These are phyloP conservation scores for Noccaea caerulescens DNA, from an alignment of 345 rosid genomes.

Conservation along the genomic window DNA sequence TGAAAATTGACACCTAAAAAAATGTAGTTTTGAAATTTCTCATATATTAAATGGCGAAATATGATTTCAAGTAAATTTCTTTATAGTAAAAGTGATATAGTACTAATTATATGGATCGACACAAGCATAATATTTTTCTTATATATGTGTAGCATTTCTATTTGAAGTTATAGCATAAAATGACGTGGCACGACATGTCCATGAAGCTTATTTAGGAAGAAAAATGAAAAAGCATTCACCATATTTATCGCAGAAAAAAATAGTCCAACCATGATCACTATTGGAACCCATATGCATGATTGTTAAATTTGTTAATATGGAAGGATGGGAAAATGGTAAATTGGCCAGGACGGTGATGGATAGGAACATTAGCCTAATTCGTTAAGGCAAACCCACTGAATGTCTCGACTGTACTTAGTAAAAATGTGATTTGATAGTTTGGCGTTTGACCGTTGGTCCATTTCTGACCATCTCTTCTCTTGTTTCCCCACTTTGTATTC, in stretches of 20 bases:
- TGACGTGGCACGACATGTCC: background rate
- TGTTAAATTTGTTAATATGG: background rate
- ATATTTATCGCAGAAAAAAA: constrained; percentile 20
- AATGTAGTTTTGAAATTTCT: too few species aligned
- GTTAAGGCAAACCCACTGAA: constrained; percentile 37
- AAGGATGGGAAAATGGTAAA: constrained; percentile 23
- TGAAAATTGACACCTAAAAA: too few species aligned
- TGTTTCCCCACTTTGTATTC: constrained; percentile 13
- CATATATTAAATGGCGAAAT: too few species aligned
- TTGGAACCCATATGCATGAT: constrained; percentile 10
- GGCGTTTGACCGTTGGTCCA: constrained; percentile 41
- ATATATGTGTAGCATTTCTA: background rate
- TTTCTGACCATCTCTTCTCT: constrained; percentile 36
- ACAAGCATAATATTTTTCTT: background rate
- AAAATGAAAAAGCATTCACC: background rate
- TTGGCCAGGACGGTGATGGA: constrained; percentile 31
- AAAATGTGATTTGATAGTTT: constrained; percentile 46
- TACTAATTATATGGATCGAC: background rate
- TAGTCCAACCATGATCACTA: constrained; percentile 25
- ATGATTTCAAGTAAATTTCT: background rate
- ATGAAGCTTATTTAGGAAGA: background rate
- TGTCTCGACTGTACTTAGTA: constrained; percentile 31
- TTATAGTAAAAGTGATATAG: background rate
- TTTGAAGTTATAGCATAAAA: background rate
- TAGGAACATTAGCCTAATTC: constrained; percentile 44